phyloP scores from a whole-genome alignment of 1,284 basidiomycete species.

The Pseudozyma pruni region DNA sequence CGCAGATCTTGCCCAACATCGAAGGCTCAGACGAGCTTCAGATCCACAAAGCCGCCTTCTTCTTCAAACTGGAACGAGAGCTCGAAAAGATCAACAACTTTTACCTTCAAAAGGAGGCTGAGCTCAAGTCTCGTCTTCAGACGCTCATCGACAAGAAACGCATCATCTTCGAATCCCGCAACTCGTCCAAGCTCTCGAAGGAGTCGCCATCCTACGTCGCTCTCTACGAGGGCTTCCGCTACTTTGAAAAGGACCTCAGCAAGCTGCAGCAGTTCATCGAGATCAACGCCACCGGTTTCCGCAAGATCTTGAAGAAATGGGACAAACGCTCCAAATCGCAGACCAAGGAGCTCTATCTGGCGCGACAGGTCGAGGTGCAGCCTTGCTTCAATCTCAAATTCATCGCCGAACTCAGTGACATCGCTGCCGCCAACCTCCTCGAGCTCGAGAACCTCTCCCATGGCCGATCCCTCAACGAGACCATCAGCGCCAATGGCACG shows the following conservation, averaged over 20 bases:
- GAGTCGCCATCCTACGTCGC: slow-evolving; percentile 69
- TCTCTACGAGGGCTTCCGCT: slow-evolving; percentile 93
- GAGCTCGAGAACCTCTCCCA: slow-evolving; percentile 80
- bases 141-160: slow-evolving; percentile 96
- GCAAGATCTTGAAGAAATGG: slow-evolving; percentile 99
- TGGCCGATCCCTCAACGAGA: slow-evolving; percentile 35
- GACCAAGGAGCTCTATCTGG: slow-evolving; percentile 94
- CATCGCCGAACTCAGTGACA: slow-evolving; percentile 93
- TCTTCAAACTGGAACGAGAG: slow-evolving; percentile 98
- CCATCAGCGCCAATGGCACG: slow-evolving; percentile 21
- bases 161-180: slow-evolving; percentile 47
- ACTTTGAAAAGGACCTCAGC: slow-evolving; percentile 93
- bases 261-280: slow-evolving; percentile 98
- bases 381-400: slow-evolving; percentile 85
- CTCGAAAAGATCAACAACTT: slow-evolving; percentile 99
- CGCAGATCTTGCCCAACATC: slow-evolving; percentile 53
- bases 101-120: slow-evolving; percentile 97
- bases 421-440: slow-evolving; percentile 89
- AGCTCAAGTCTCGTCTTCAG: slow-evolving; percentile 86
- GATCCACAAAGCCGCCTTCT: slow-evolving; percentile 96
- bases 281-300: slow-evolving; percentile 95
- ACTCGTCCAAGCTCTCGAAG: slow-evolving; percentile 55
- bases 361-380: slow-evolving; percentile 97
- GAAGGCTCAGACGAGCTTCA: slow-evolving; percentile 63
- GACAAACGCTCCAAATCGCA: slow-evolving; percentile 94